Evolutionary conservation across 1,284 basidiomycete genomes (phyloP), one percentile per base, ranked within the genome.

Genomic region (Ceratobasidium theobromae): DNA sequence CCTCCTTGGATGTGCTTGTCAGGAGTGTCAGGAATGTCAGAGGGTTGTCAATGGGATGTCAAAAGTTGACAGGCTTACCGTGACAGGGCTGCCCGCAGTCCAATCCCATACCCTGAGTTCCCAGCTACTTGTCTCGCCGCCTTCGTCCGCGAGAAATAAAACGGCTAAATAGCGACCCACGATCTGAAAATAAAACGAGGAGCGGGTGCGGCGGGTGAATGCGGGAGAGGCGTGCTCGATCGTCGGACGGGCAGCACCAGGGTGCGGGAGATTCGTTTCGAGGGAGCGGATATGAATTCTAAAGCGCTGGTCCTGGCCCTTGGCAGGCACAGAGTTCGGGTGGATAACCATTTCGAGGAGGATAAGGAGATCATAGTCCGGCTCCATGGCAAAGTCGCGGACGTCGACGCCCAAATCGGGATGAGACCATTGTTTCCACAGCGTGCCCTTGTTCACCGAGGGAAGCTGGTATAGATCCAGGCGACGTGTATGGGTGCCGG

Each of bases 51-150:
- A n/a, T n/a, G n/a, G n/a, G n/a, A n/a, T n/a, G n/a, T 8, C 35
- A 38, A 38, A 38, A 38, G 35, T 16, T 38, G 35, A 16, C 35
- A 23, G 1, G 53, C 57, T 40, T 28, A 60, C 62, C 41, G 62
- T 45, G 41, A 65, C 27, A 27, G 30, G 18, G 27, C 45, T 45
- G 6, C 62, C 62, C 16, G 49, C 53, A 12, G 62, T 65, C 62
- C 62, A 65, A 23, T 65, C 49, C 62, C 62, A 65, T 16, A 65
- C 40, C 9, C 23, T 38, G 21, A 64, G 23, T n/a, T 64, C 16
- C 16, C 2, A 64, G 12, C 33, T 41, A 12, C 23, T 25, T n/a
- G 35, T 41, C 23, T n/a, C 46, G 18, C 14, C 9, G 16, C 30
- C 40, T 5, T 48, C 45, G 18, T 18, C 30, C 0, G 35, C 41